Evolutionary conservation across 148 eudicot genomes (phyloP), one percentile per base, ranked within the genome.

Genomic region (Camellia lanceoleosa): DNA sequence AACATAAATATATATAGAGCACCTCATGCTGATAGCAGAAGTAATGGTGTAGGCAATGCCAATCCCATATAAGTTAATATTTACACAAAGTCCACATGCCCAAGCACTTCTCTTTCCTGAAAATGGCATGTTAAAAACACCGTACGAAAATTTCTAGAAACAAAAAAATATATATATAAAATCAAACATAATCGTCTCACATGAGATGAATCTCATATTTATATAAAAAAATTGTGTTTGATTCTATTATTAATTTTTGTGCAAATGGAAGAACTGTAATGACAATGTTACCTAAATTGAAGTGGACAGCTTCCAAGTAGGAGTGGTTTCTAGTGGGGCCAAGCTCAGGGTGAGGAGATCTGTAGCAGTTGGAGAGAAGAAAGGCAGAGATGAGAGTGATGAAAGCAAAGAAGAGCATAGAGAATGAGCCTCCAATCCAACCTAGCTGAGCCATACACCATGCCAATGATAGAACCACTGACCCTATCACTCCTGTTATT

Each of bases 81-180:
- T 80, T n/a, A 87, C 78, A 81, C 85, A 80, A 73, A 88, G 46
- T 19, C 87, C 91, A 82, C 90, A 89, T 8, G 87, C 59, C 90
- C 92, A 85, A 12, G 84, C 80, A 66, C 47, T 9, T 13, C 1
- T 55, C 65, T 55, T 23, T 15, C 52, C 41, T 56, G 51, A 23
- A 47, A 10, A 66, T 12, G 38, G 13, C 13, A 41, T 49, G 5
- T 49, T 49, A 49, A 49, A 30, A 30, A 7, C 52, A 49, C 7
- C 52, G 3, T 49, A 4, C 3, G 5, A 49, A 49, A 7, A 49
- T 3, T 49, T 49, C 7, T 49, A 49, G 6, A 30, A 30, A 30
- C 38, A 30, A 30, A 30, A 30, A 30, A 30, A 30, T 30, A 1
- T 0, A 30, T 30, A n/a, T 30, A 30, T 30, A 30, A 1, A 30